phyloP scores from a whole-genome alignment of 345 rosid genomes.

The Eutrema heterophyllum region DNA sequence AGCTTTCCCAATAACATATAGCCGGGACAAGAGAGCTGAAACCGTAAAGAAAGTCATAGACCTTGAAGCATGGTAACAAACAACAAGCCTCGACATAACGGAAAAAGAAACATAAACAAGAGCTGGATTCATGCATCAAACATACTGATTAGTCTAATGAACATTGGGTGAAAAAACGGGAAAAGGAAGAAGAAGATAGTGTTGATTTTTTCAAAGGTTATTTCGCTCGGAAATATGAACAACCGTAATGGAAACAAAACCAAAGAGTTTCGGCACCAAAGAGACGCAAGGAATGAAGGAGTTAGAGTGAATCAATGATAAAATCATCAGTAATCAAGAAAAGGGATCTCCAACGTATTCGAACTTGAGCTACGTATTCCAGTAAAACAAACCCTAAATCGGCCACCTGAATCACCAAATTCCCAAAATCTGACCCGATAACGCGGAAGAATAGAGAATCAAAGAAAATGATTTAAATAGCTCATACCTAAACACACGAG shows the following conservation, averaged over 20 bases:
- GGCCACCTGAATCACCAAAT: conserved; percentile 17
- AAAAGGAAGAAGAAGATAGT: neutral
- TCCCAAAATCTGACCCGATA: conserved; percentile 1
- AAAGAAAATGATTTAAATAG: neutral
- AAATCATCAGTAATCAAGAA: neutral
- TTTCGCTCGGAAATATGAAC: neutral
- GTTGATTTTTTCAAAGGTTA: neutral
- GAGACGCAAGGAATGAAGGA: neutral
- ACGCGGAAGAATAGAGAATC: neutral
- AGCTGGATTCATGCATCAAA: conserved; percentile 6
- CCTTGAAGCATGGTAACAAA: conserved; percentile 1
- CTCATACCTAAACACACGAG: neutral
- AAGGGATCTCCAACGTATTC: neutral
- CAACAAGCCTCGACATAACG: neutral
- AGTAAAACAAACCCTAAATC: conserved; percentile 29
- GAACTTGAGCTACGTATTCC: neutral
- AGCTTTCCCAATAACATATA: neutral
- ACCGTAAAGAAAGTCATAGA: conserved; percentile 3
- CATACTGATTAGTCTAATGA: neutral
- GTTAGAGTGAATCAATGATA: neutral
- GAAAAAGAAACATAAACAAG: neutral
- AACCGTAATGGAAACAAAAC: neutral
- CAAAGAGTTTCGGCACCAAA: neutral
- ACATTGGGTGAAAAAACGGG: neutral
- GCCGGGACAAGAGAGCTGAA: conserved; percentile 3